Base-by-base conservation (phyloP, 1,284 basidiomycete species). In the Tetrapyrgos nigripes region DNA sequence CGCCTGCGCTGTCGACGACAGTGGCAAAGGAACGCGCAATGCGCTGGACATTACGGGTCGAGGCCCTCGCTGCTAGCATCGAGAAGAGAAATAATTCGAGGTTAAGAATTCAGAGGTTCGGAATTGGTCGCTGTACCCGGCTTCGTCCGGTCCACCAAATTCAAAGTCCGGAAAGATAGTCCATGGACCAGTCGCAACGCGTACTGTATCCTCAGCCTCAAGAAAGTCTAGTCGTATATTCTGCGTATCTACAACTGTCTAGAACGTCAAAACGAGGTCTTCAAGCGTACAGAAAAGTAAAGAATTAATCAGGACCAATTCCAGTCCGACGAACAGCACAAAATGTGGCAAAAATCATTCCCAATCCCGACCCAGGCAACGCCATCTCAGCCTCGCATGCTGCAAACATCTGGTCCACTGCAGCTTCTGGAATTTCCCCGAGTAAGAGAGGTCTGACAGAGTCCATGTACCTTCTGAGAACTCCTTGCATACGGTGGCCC, bases 1-100 rank as follows among this genome's bases (percentile, higher is more conserved):
- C 81, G 66, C 93, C 93, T 14, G 88, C 84, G 55, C 81, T 79
- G 69, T 95, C 91, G 66, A 90, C 84, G 62, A 91, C 89, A 61
- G 92, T 91, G 57, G 93, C 91, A 75, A 92, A 93, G 45, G 83
- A 84, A 68, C 89, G 89, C 70, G 78, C 83, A 65, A 85, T 70
- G 71, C 83, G 82, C 76, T 83, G 80, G 21, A 56, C 37, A 67
- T 74, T 79, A 70, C 82, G 81, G 65, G 81, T 79, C 74, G 85
- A 85, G 76, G 83, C 77, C 75, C 85, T 84, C 64, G 83, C 79
- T 69, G 81, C 80, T 70, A 88, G 76, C 86, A 88, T 87, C 59
- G 66, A 63, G 65, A 66, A 55, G 17, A 44, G 19, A 31, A 31
- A 37, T 55, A 31, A 37, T 49, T 35, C 35, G 40, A 46, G 47